These are phyloP conservation scores for Pseudozyma sp. DNA, from an alignment of 1,284 basidiomycete species.

Conservation along the genomic window DNA sequence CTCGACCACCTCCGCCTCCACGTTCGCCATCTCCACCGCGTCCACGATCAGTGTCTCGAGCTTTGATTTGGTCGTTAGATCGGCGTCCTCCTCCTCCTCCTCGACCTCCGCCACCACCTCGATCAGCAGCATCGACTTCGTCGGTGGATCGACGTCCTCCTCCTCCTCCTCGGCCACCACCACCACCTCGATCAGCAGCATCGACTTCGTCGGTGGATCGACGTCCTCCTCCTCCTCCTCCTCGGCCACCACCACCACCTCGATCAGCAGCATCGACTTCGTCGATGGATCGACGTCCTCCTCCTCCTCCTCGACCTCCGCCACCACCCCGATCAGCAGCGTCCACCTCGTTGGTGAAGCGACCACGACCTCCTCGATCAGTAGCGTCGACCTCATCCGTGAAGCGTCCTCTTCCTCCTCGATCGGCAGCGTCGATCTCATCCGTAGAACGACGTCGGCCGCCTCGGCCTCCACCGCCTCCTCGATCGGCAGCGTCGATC, in stretches of 20 bases:
- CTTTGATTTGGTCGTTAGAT: no score
- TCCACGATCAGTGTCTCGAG: no score
- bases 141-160: no score
- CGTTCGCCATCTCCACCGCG: constrained; percentile 1
- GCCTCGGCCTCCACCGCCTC: no score
- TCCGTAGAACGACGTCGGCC: not conserved
- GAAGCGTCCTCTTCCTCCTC: not conserved
- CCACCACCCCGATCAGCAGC: not conserved
- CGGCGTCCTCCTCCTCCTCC: constrained; percentile 1
- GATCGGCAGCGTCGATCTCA: not conserved
- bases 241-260: not conserved
- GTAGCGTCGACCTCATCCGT: no score
- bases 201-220: no score
- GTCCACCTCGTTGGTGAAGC: not conserved
- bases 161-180: no score
- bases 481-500: not conserved
- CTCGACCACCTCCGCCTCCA: not conserved
- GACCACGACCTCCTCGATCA: not conserved
- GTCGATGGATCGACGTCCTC: not conserved
- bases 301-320: not conserved
- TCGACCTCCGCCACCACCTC: constrained; percentile 3
- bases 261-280: not conserved
- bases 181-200: not conserved
- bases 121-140: no score
- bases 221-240: no score